Percentiles rank a stretch among this genome's conserved stretches.
Evolutionary conservation across 2,329 filamentous ascomycete genomes (phyloP).

Genomic region (Nemania diffusa): DNA sequence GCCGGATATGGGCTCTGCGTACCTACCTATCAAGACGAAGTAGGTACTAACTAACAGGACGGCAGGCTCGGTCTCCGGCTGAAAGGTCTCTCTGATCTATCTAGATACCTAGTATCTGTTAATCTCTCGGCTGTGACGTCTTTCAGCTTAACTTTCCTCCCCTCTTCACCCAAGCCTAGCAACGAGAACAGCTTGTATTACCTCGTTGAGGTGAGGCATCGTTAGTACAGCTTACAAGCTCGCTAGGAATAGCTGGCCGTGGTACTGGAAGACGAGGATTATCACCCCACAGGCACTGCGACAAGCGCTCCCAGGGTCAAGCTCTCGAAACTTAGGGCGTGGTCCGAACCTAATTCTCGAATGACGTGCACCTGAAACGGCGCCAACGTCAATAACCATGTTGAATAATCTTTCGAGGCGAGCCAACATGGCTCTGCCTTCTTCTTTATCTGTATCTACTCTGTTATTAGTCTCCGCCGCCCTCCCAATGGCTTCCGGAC

Average conservation of each 20-base stretch:
- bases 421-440: conserved; percentile 31
- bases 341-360: neutral
- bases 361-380: conserved; percentile 29
- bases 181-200: neutral
- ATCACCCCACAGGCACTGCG: conserved; percentile 6
- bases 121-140: neutral
- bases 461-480: conserved; percentile 40
- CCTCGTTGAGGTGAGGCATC: conserved; percentile 10
- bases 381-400: conserved; percentile 35
- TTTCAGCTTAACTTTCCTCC: neutral
- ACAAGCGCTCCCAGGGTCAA: conserved; percentile 19
- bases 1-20: no score
- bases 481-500: conserved; percentile 49
- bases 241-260: neutral
- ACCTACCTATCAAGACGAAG: neutral
- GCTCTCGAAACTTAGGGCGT: conserved; percentile 18
- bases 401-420: conserved; percentile 22
- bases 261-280: neutral
- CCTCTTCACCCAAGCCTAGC: neutral
- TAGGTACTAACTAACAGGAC: conserved; percentile 1
- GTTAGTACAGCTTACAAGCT: neutral
- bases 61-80: conserved; percentile 4
- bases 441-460: conserved; percentile 34
- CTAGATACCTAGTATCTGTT: neutral
- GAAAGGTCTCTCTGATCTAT: neutral